phyloP scores from a whole-genome alignment of 1,284 basidiomycete genomes.

The Cystobasidium pallidum region DNA sequence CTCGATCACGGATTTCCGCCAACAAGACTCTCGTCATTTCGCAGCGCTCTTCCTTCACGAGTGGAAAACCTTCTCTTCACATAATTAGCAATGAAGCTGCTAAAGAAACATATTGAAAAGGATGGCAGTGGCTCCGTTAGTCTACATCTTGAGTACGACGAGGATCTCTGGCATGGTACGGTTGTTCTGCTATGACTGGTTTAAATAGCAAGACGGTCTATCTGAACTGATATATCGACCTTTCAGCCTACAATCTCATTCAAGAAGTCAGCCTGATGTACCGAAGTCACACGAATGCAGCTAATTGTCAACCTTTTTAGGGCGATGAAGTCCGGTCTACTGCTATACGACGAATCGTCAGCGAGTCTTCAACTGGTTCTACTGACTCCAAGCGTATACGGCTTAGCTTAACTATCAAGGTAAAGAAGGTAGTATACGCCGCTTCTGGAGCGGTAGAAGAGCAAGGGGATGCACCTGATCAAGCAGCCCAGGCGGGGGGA shows the following conservation, averaged over 20 bases:
- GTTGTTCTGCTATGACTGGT: neutral
- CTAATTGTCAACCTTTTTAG: conserved; percentile 52
- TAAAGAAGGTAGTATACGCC: conserved; percentile 63
- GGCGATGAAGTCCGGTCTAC: conserved; percentile 88
- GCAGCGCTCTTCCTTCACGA: neutral
- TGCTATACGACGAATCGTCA: conserved; percentile 70
- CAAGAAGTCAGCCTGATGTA: conserved; percentile 62
- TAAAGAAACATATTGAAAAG: conserved; percentile 73
- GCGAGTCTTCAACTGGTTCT: conserved; percentile 86
- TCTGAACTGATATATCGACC: conserved; percentile 13
- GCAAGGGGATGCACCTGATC: conserved; percentile 19
- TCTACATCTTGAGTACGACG: conserved; percentile 89
- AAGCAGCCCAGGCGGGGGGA: conserved; percentile 13
- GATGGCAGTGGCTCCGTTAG: conserved; percentile 81
- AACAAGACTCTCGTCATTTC: neutral
- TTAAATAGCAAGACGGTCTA: neutral
- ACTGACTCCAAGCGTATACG: conserved; percentile 87
- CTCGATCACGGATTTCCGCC: neutral
- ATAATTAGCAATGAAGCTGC: conserved; percentile 63
- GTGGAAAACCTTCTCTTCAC: neutral
- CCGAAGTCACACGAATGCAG: too few relatives aligned
- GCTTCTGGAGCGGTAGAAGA: conserved; percentile 45
- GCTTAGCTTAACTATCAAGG: conserved; percentile 80
- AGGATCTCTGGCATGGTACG: conserved; percentile 92
- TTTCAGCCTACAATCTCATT: conserved; percentile 86